Evolutionary conservation across 1,139 yeast species (phyloP).

Genomic region (Saccharomycopsis crataegensis): DNA sequence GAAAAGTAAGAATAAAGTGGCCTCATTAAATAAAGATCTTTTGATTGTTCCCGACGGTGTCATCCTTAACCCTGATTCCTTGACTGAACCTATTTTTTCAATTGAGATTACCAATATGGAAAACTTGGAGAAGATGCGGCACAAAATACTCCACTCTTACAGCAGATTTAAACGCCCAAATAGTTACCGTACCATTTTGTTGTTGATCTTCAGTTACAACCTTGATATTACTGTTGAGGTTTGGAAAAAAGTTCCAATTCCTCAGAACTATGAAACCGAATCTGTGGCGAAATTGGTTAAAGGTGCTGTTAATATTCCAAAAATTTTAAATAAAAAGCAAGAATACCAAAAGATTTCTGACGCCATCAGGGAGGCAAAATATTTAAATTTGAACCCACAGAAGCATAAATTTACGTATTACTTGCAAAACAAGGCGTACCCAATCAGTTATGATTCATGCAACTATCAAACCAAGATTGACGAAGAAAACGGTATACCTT

Average conservation of each 20-base stretch:
- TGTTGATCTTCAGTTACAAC: constrained; percentile 10
- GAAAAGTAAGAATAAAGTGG: constrained; percentile 12
- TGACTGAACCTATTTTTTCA: constrained; percentile 16
- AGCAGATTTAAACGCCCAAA: constrained; percentile 14
- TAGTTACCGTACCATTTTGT: constrained; percentile 14
- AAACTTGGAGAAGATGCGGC: constrained; percentile 9
- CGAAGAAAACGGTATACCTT: constrained; percentile 13
- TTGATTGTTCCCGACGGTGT: constrained; percentile 17
- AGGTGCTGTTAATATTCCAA: constrained; percentile 10
- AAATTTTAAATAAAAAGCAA: background rate
- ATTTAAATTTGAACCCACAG: background rate
- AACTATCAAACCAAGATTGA: constrained; percentile 4
- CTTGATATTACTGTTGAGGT: constrained; percentile 12
- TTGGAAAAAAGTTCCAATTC: constrained; percentile 17
- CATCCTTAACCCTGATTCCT: constrained; percentile 7
- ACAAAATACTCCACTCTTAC: constrained; percentile 14
- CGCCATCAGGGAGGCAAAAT: background rate
- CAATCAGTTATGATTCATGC: constrained; percentile 10
- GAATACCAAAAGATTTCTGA: constrained; percentile 7
- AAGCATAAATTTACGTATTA: constrained; percentile 12
- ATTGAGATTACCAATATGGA: constrained; percentile 8
- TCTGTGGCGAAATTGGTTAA: background rate
- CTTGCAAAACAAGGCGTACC: constrained; percentile 11
- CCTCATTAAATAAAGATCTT: constrained; percentile 12
- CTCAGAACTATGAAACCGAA: background rate